These are phyloP conservation scores for Chalaropsis thielavioides DNA, from an alignment of 2,329 filamentous ascomycete genomes.

Conservation along the genomic window DNA sequence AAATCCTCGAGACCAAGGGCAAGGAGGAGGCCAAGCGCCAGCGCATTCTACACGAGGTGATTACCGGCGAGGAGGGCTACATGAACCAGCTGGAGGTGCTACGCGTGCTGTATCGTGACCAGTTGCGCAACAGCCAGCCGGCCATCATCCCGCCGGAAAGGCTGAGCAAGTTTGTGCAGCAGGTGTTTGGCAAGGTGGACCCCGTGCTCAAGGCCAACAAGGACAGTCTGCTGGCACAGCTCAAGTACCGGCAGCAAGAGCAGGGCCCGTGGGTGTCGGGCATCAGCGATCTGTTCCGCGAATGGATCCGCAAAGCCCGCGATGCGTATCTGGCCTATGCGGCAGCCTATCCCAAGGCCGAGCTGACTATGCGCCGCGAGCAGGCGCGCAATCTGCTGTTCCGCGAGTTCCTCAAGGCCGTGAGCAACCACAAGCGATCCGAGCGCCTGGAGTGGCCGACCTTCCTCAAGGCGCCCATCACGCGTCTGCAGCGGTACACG, in stretches of 20 bases:
- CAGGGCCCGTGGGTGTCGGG: constrained; percentile 89
- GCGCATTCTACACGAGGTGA: constrained; percentile 88
- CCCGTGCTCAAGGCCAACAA: constrained; percentile 82
- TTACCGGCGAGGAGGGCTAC: constrained; percentile 81
- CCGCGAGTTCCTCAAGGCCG: constrained; percentile 68
- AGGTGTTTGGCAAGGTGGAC: constrained; percentile 85
- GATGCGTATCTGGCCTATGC: constrained; percentile 85
- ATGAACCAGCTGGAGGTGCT: constrained; percentile 83
- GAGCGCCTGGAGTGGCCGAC: constrained; percentile 85
- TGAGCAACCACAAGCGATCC: constrained; percentile 62
- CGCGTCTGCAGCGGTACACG: constrained; percentile 77
- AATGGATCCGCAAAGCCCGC: constrained; percentile 94
- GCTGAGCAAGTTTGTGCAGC: constrained; percentile 62
- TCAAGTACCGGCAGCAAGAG: constrained; percentile 93
- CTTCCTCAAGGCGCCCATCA: constrained; percentile 85
- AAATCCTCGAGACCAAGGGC: constrained; percentile 53
- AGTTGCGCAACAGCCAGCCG: constrained; percentile 56
- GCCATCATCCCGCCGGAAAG: constrained; percentile 68
- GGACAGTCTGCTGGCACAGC: constrained; percentile 76
- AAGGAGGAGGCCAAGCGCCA: constrained; percentile 88
- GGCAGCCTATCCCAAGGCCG: constrained; percentile 69
- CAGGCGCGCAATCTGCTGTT: constrained; percentile 74
- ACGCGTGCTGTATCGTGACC: constrained; percentile 70
- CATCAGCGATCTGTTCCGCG: constrained; percentile 92
- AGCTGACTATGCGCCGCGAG: constrained; percentile 71